phyloP scores from a whole-genome alignment of 2,329 filamentous ascomycete genomes.

The Zymoseptoria crescenta region DNA sequence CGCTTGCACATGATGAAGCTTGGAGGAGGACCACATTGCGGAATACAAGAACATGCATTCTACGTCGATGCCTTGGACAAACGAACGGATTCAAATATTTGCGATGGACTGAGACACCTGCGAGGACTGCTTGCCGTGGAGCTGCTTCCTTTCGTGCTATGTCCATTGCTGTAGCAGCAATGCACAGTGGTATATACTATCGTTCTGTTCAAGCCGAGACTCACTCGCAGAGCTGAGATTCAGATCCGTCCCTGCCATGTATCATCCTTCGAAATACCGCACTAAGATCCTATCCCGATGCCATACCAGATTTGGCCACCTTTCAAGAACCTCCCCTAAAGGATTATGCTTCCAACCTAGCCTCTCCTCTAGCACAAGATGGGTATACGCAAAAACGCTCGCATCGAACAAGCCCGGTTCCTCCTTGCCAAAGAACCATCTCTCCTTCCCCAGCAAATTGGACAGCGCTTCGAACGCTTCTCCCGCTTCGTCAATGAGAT shows the following conservation, averaged over 20 bases:
- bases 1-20: not conserved
- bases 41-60: not conserved
- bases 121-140: not conserved
- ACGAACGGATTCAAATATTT: too few species aligned
- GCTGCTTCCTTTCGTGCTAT: not conserved
- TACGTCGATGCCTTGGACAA: too few species aligned
- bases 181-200: not conserved
- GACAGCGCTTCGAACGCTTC: constrained; percentile 58
- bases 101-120: too few species aligned
- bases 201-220: not conserved
- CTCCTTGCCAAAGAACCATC: constrained; percentile 53
- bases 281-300: constrained; percentile 54
- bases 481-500: constrained; percentile 52
- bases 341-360: constrained; percentile 58
- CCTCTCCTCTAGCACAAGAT: constrained; percentile 61
- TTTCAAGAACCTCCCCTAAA: constrained; percentile 50
- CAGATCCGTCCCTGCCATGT: not conserved
- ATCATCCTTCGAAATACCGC: constrained; percentile 38
- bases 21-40: not conserved
- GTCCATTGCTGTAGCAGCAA: not conserved
- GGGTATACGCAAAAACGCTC: constrained; percentile 80
- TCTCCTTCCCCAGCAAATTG: constrained; percentile 47
- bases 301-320: constrained; percentile 54
- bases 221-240: not conserved
- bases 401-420: constrained; percentile 75